Conservation (phyloP, 345 rosid species). For the Noccaea bulbosa region DNA sequence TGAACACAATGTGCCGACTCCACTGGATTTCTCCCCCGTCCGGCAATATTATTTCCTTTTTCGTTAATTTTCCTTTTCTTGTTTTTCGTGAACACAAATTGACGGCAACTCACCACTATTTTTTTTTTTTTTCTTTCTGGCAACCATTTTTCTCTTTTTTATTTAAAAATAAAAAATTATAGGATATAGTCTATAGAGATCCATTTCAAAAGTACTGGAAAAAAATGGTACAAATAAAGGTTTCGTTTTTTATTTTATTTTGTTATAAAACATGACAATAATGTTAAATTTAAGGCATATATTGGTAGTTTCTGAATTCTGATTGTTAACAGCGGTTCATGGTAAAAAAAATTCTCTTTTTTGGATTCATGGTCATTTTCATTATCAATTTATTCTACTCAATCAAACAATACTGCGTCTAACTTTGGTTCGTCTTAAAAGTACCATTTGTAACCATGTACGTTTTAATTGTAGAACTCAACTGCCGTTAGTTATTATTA, state of each 20-base stretch:
- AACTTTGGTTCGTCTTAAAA: neutral
- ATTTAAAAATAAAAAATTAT: neutral
- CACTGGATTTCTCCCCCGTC: constrained; percentile 32
- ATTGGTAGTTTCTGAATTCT: no score
- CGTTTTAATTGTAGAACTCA: neutral
- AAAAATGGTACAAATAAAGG: neutral
- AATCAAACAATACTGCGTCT: no score
- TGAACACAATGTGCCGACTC: constrained; percentile 41
- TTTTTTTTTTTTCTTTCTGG: constrained; percentile 27
- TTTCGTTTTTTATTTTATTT: neutral
- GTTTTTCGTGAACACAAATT: constrained; percentile 29
- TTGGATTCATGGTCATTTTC: no score
- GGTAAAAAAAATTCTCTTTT: no score
- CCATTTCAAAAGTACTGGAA: neutral
- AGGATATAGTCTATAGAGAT: neutral
- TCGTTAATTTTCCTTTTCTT: constrained; percentile 33
- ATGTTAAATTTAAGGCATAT: no score
- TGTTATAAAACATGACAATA: neutral
- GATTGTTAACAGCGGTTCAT: no score
- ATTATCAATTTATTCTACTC: no score
- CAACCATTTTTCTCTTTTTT: neutral
- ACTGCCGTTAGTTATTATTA: neutral
- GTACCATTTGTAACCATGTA: neutral
- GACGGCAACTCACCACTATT: constrained; percentile 41
- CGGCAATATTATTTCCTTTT: constrained; percentile 36